Evolutionary conservation across 768 basidiomycete species (phyloP), one percentile per base, ranked within the genome.

Genomic region (Calocybe indica): DNA sequence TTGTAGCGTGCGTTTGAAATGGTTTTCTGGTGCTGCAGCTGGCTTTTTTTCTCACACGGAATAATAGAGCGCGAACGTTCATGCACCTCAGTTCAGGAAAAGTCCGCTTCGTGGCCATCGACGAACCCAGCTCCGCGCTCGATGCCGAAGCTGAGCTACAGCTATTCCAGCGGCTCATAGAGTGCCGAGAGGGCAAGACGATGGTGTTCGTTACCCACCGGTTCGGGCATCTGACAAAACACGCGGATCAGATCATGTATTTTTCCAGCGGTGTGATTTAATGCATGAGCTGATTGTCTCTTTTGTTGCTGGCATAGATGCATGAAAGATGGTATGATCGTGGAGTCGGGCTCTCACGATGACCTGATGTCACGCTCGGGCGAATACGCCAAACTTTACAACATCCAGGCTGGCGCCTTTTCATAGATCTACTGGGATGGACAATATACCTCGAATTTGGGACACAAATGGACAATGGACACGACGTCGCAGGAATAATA

Each of bases 61-160:
- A 10, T 29, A 22, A 22, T 4, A 66, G 64, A 13, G 52, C 63
- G 1, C 40, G 64, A 43, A 62, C 63, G 14, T 66, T 66, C 51
- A 66, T 66, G 64, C 60, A 58, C 6, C 51, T 66, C 28, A 55
- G 50, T 14, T 58, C 60, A 1, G 53, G 54, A 0, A 40, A 59
- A 3, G 61, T 67, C 22, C 67, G 61, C 15, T 65, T 79, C 3
- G 54, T 76, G 10, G 63, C 70, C 3, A 63, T 69, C 5, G 77
- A 78, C 50, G 76, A 78, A 52, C 78, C 76, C 1, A 76, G 67
- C 22, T 75, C 75, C 0, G 64, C 68, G 2, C 55, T 78, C 5
- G 77, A 79, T 44, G 67, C 75, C 1, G 52, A 69, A 37, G 70
- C 66, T 0, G 76, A 78, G 50, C 62, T 54, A 9, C 55, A 66